Conservation (phyloP, 345 rosid species). For the Excoecaria cochinchinensis region DNA sequence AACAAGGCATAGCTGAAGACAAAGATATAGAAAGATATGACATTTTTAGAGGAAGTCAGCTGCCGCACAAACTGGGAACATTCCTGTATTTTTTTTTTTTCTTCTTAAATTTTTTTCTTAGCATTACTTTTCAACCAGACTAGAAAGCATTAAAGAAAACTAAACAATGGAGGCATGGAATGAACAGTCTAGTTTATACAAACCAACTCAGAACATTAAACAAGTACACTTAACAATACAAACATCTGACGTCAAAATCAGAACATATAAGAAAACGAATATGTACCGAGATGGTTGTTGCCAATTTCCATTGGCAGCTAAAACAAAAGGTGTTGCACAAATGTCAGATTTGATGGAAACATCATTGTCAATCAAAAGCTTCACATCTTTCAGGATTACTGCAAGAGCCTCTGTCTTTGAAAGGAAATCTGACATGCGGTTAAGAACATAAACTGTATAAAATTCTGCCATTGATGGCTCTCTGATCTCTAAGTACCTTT, state of each 20-base stretch:
- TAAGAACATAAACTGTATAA: slow-evolving; percentile 73
- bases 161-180: not conserved
- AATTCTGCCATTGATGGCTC: slow-evolving; percentile 78
- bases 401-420: slow-evolving; percentile 57
- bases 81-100: not conserved
- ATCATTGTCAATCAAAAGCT: slow-evolving; percentile 68
- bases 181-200: not conserved
- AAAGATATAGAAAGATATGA: not conserved
- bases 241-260: not conserved
- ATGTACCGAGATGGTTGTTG: slow-evolving; percentile 80
- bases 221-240: not conserved
- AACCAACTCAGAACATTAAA: not conserved
- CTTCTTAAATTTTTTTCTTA: not conserved
- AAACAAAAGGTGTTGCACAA: slow-evolving; percentile 69
- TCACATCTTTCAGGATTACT: slow-evolving; percentile 71
- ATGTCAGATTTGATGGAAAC: slow-evolving; percentile 54
- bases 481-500: slow-evolving; percentile 57
- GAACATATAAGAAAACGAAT: slow-evolving; percentile 16
- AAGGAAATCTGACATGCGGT: slow-evolving; percentile 80
- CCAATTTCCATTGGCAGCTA: slow-evolving; percentile 84
- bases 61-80: not conserved
- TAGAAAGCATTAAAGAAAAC: not conserved
- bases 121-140: not conserved
- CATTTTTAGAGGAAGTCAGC: not conserved
- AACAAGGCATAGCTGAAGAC: not conserved